Base-by-base conservation (phyloP, 2,329 filamentous ascomycete species). In the Cyphellophora attinorum region DNA sequence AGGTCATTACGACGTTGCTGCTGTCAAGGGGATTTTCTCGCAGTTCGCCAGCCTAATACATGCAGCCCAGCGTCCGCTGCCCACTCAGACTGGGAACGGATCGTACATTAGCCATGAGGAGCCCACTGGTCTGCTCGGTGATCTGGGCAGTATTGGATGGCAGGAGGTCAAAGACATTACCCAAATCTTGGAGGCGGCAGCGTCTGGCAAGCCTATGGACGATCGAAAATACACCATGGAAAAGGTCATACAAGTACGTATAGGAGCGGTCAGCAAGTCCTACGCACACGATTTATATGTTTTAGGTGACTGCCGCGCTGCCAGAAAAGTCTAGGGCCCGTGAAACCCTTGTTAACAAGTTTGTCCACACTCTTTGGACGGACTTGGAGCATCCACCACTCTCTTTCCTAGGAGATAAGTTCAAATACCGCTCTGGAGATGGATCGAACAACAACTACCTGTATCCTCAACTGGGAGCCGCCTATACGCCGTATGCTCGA, bases 401-500 rank as follows among this genome's bases (percentile, higher is more conserved):
- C 27, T 59, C 57, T 51, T 61, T 57, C 42, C 49, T 64, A 34
- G 61, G 59, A 5, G 41, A 51, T 10, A 47, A 62, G 8, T 50
- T 53, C 29, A 44, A 39, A 40, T 51, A 56, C 41, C 47, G 56
- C 35, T 48, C 53, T 45, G 51, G 57, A 27, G 49, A 61, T 52
- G 61, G 61, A 11, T 60, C 56, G n/a, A 53, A 58, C 37, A 64
- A 64, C 48, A 83, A 76, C 48, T 65, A 76, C 31, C 58, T 75
- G 13, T 64, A 72, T 46, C 79, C 80, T 3, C 64, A 75, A 34
- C 60, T 85, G 18, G 80, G 80, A 2, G 67, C 66, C 23, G 77
- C 80, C 6, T 71, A 71, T 10, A 74, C 73, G n/a, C 69, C 76
- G 0, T 85, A 85, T 48, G 79, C 80, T 15, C 70, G n/a, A n/a